Evolutionary conservation across 805 yeast species (phyloP).

Genomic region (Candida berthetii): DNA sequence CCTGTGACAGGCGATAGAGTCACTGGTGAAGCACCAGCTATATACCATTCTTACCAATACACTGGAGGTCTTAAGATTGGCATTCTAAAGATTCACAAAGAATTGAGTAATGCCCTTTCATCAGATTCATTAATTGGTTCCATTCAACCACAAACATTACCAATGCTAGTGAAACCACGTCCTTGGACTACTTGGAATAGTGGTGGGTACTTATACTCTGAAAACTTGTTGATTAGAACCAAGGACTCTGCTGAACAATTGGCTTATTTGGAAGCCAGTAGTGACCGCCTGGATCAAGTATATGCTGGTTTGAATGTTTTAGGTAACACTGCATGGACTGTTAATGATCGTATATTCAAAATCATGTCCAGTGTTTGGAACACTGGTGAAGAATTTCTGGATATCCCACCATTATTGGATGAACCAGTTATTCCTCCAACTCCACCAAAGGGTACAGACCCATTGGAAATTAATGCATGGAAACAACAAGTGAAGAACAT

Average conservation of each 20-base stretch:
- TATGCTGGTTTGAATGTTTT: constrained; percentile 79
- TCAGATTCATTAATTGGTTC: constrained; percentile 58
- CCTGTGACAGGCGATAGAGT: constrained; percentile 68
- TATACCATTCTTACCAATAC: constrained; percentile 82
- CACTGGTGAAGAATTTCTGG: constrained; percentile 65
- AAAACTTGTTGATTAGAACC: constrained; percentile 62
- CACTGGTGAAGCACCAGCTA: constrained; percentile 81
- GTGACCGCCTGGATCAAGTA: constrained; percentile 59
- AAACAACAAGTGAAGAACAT: constrained; percentile 51
- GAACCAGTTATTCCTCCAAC: constrained; percentile 53
- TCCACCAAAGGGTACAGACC: constrained; percentile 67
- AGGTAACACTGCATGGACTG: constrained; percentile 90
- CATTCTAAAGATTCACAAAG: constrained; percentile 68
- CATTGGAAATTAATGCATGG: constrained; percentile 63
- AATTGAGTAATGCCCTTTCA: constrained; percentile 58
- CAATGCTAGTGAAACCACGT: constrained; percentile 88
- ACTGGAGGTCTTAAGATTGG: constrained; percentile 77
- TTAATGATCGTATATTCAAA: constrained; percentile 65
- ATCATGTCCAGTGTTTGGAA: constrained; percentile 83
- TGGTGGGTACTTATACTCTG: constrained; percentile 79
- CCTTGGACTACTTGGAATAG: constrained; percentile 79
- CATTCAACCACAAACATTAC: constrained; percentile 80
- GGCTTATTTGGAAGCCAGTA: constrained; percentile 85
- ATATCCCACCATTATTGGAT: constrained; percentile 57
- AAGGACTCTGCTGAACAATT: constrained; percentile 84